Conservation (phyloP, 2,329 filamentous ascomycete genomes). For the Diaporthe vexans region DNA sequence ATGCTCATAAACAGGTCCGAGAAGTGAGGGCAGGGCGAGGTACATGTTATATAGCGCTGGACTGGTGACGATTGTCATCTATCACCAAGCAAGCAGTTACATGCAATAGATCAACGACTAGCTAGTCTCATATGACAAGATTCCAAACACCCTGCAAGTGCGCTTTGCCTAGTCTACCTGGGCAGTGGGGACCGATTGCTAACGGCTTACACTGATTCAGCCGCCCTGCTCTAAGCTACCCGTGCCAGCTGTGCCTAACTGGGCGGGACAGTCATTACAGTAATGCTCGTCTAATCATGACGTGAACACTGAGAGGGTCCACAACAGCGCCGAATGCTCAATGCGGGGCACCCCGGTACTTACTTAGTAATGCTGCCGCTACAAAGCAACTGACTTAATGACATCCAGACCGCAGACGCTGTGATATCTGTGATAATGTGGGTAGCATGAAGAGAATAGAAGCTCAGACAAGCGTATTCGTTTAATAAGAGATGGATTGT, state of each 20-base stretch:
- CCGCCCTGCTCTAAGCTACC: neutral
- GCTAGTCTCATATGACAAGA: neutral
- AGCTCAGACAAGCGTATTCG: too few species aligned
- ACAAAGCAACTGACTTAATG: neutral
- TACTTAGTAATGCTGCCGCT: slow-evolving; percentile 24
- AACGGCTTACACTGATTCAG: slow-evolving; percentile 21
- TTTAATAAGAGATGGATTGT: neutral
- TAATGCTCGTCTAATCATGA: slow-evolving; percentile 42
- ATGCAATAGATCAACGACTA: slow-evolving; percentile 3
- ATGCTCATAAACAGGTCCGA: neutral
- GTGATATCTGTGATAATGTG: too few species aligned
- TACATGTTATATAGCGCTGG: neutral
- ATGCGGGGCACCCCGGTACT: neutral
- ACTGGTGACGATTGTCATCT: slow-evolving; percentile 2
- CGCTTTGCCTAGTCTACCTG: neutral
- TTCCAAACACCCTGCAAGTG: neutral
- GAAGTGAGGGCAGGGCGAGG: neutral
- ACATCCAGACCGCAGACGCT: neutral
- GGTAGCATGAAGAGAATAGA: neutral
- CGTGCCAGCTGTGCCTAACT: neutral
- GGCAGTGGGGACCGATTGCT: slow-evolving; percentile 2
- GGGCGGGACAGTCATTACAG: neutral
- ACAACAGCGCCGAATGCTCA: neutral
- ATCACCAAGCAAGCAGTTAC: neutral
- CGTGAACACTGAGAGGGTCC: slow-evolving; percentile 18